A percentile compares a stretch with the other conserved stretches of the same genome.
These are phyloP conservation scores for Aspergillus quadricinctus DNA, from an alignment of 2,329 filamentous ascomycete genomes.

Conservation along the genomic window DNA sequence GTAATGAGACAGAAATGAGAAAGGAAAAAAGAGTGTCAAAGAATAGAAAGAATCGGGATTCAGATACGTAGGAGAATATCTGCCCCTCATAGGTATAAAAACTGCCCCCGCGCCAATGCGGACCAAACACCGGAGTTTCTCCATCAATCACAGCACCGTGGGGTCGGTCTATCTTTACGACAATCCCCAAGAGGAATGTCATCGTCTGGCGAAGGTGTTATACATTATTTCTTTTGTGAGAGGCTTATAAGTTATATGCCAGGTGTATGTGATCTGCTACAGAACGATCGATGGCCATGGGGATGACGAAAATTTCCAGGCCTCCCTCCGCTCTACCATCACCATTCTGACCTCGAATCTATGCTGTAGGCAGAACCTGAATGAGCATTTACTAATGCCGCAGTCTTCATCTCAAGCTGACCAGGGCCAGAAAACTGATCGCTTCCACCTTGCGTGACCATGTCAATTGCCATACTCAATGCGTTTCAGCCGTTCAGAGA, in stretches of 20 bases:
- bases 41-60: neutral
- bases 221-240: neutral
- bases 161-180: neutral
- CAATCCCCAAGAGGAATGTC: neutral
- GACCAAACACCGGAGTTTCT: slow-evolving; percentile 6
- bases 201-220: neutral
- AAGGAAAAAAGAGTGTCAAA: neutral
- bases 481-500: too few species aligned
- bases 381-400: neutral
- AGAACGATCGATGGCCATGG: neutral
- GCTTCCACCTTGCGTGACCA: neutral
- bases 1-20: neutral
- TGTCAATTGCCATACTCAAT: neutral
- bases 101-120: neutral
- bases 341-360: neutral
- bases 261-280: neutral
- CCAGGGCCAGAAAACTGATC: neutral
- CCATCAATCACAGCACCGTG: slow-evolving; percentile 18
- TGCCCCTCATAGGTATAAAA: neutral
- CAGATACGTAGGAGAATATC: neutral
- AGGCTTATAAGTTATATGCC: neutral
- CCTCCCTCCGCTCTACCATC: neutral
- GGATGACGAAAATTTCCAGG: neutral
- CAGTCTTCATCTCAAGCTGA: neutral
- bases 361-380: too few species aligned